Evolutionary conservation across 257 asterid genomes (phyloP).

Genomic region (Ligustrum vulgare): DNA sequence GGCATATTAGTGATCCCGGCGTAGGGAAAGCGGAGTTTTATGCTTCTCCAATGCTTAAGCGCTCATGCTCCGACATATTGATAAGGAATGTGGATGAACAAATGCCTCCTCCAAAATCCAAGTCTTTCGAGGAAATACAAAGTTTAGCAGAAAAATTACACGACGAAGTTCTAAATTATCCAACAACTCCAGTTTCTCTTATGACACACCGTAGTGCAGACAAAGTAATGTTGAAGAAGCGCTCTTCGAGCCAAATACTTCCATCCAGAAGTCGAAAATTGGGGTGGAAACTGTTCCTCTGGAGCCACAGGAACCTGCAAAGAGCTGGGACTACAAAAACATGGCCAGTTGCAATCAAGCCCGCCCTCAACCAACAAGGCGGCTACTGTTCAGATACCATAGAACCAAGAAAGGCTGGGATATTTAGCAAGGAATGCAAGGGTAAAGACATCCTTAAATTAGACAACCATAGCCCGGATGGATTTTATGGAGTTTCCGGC

Average conservation of each 20-base stretch:
- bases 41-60: conserved; percentile 53
- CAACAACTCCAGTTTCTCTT: conserved; percentile 48
- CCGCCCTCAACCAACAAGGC: conserved; percentile 50
- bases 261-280: conserved; percentile 72
- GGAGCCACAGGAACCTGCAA: conserved; percentile 78
- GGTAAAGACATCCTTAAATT: conserved; percentile 27
- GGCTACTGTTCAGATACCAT: conserved; percentile 77
- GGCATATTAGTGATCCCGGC: conserved; percentile 73
- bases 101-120: conserved; percentile 33
- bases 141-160: conserved; percentile 37
- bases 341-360: conserved; percentile 30
- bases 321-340: conserved; percentile 26
- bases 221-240: conserved; percentile 72
- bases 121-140: conserved; percentile 57
- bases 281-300: conserved; percentile 77
- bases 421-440: conserved; percentile 28
- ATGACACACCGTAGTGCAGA: conserved; percentile 60
- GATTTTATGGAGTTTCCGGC: conserved; percentile 51
- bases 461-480: conserved; percentile 44
- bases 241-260: conserved; percentile 72
- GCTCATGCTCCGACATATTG: conserved; percentile 64
- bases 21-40: conserved; percentile 35
- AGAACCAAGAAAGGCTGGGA: conserved; percentile 45
- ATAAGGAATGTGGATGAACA: conserved; percentile 37
- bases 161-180: conserved; percentile 23